Base-by-base conservation (phyloP, 2,329 filamentous ascomycete genomes). In the Fusarium praegraminearum region DNA sequence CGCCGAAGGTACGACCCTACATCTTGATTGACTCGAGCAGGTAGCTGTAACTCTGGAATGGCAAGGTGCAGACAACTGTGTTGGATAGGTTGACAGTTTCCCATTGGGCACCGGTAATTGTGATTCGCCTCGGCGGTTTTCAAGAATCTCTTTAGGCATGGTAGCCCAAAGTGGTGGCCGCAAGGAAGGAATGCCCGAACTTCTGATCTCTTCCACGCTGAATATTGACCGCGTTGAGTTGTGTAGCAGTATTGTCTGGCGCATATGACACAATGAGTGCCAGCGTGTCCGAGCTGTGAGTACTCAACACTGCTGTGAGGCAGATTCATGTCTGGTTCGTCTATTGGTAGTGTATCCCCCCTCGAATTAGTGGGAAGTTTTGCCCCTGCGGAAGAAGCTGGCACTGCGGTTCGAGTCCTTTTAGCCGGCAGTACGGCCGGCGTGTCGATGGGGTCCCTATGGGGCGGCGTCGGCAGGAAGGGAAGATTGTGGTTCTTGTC, bases 101-200 rank as follows among this genome's bases (percentile, higher is more conserved):
- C 52, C 52, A 38, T 38, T n/a, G 52, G 52, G 18, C 56, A 36
- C 30, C 33, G 28, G 24, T 52, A 11, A 12, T n/a, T 13, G 36
- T 16, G 24, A n/a, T 55, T 18, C 32, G 40, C 36, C 9, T 9
- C 9, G 16, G 33, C 11, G 8, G 18, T 45, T 12, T 7, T n/a
- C 30, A 22, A 24, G n/a, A 38, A 46, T 13, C n/a, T 20, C 43
- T 46, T 46, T 30, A 57, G 51, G n/a, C 76, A 78, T 6, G 43
- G 10, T 24, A 71, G 61, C 11, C 74, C 75, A 49, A 75, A 75
- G 16, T 18, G 20, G 50, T 78, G 75, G 15, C 76, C 75, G 44
- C 76, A 78, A 8, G 72, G 72, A 18, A 78, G 68, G 45, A 69
- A 75, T 3, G 57, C 61, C 22, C 50, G 54, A 12, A 18, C 26